Percentiles rank a stretch among this genome's conserved stretches.
Evolutionary conservation across 2,329 filamentous ascomycete species (phyloP).

Genomic region (Bimuria novae-zelandiae): DNA sequence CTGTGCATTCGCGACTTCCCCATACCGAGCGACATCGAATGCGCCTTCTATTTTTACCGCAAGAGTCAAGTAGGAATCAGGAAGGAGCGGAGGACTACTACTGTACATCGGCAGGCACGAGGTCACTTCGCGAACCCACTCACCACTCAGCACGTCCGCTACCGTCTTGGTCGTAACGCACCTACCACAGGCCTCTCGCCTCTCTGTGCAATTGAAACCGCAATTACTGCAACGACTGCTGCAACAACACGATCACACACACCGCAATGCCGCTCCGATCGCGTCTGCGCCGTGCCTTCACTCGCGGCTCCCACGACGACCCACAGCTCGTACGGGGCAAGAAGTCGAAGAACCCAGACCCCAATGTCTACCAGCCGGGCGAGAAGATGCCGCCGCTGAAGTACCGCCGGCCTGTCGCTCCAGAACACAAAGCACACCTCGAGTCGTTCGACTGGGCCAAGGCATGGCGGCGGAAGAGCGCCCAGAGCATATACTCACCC

Average conservation of each 20-base stretch:
- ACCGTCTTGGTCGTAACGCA: conserved; percentile 1
- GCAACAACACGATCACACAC: background rate
- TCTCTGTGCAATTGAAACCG: conserved; percentile 2
- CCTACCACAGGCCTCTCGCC: conserved; percentile 1
- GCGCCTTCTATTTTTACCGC: background rate
- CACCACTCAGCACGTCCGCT: conserved; percentile 11
- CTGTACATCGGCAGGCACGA: conserved; percentile 5
- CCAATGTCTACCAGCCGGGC: conserved; percentile 56
- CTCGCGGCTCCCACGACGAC: conserved; percentile 37
- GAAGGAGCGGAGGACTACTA: conserved; percentile 1
- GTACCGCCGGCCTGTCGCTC: conserved; percentile 54
- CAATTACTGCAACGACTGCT: background rate
- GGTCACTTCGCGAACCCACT: background rate
- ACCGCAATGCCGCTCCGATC: conserved; percentile 45
- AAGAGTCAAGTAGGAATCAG: background rate
- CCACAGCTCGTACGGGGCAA: conserved; percentile 29
- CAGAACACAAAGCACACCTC: conserved; percentile 56
- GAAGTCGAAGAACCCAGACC: conserved; percentile 41
- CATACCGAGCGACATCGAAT: background rate
- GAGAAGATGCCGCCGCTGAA: conserved; percentile 58
- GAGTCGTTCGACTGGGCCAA: conserved; percentile 54
- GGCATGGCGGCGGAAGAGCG: conserved; percentile 53
- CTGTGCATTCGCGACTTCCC: background rate
- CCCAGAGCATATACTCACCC: conserved; percentile 52
- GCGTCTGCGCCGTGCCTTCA: conserved; percentile 52